Percentiles rank a stretch among this genome's conserved stretches.
Evolutionary conservation across 768 basidiomycete species (phyloP).

Genomic region (Kwoniella mangroviensis): DNA sequence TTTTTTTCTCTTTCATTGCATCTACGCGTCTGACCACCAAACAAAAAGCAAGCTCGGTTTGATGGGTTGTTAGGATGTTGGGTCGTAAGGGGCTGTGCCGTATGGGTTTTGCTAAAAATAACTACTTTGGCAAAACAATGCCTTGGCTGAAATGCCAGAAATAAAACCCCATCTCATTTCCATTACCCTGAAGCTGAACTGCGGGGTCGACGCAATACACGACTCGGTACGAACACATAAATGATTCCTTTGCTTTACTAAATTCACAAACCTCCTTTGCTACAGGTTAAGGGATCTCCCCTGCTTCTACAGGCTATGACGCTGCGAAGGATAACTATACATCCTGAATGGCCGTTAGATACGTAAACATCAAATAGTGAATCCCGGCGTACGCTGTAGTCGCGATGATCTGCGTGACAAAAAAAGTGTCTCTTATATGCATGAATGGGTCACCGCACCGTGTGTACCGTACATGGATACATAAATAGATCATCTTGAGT

Average conservation of each 20-base stretch:
- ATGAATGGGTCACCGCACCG: too few relatives aligned
- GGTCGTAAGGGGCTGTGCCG: constrained; percentile 1
- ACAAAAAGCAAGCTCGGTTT: not conserved
- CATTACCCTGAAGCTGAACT: not conserved
- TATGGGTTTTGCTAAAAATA: not conserved
- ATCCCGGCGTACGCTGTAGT: too few relatives aligned
- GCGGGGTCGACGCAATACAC: not conserved
- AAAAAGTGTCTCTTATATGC: too few relatives aligned
- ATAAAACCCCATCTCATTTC: not conserved
- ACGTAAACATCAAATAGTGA: too few relatives aligned
- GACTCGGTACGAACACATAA: too few relatives aligned
- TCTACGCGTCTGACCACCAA: not conserved
- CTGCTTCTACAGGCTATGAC: not conserved
- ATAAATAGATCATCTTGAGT: too few relatives aligned
- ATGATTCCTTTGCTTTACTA: not conserved
- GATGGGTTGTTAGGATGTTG: not conserved
- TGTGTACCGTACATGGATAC: too few relatives aligned
- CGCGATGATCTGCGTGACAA: too few relatives aligned
- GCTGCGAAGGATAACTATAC: not conserved
- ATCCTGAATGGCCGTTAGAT: too few relatives aligned
- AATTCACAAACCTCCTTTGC: not conserved
- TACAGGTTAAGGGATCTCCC: not conserved
- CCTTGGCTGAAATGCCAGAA: not conserved
- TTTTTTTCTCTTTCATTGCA: not conserved
- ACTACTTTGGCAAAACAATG: not conserved